Evolutionary conservation across 1,139 yeast genomes (phyloP).

Genomic region (Zygosaccharomyces pseudobailii): DNA sequence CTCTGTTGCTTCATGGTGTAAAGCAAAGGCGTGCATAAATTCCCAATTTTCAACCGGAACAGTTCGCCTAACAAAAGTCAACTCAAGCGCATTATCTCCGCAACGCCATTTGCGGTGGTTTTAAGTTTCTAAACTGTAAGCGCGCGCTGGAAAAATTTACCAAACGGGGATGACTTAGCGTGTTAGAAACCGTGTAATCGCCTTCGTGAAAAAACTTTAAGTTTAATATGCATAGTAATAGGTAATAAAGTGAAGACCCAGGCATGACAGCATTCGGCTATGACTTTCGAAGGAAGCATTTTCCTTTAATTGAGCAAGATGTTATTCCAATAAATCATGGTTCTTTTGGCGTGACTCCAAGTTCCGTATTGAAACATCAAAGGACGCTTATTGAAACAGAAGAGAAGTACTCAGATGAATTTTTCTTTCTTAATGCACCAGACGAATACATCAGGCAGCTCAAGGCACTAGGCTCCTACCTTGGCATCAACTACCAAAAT

Average conservation of each 20-base stretch:
- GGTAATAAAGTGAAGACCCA: not conserved
- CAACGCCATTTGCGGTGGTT: too few relatives aligned
- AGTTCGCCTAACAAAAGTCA: too few relatives aligned
- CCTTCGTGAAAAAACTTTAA: too few relatives aligned
- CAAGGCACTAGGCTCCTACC: constrained; percentile 14
- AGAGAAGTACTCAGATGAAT: constrained; percentile 22
- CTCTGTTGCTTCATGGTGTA: too few relatives aligned
- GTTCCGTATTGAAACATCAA: constrained; percentile 18
- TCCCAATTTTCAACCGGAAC: too few relatives aligned
- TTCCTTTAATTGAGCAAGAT: constrained; percentile 38
- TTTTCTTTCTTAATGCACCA: constrained; percentile 11
- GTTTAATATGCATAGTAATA: too few relatives aligned
- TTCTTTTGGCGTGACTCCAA: constrained; percentile 50
- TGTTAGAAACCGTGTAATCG: too few relatives aligned
- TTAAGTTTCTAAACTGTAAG: too few relatives aligned
- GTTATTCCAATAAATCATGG: constrained; percentile 50
- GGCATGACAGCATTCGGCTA: constrained; percentile 42
- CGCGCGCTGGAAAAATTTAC: too few relatives aligned
- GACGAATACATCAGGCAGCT: constrained; percentile 16
- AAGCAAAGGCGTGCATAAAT: too few relatives aligned
- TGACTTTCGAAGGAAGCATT: constrained; percentile 45
- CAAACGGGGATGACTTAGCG: too few relatives aligned
- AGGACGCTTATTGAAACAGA: constrained; percentile 13
- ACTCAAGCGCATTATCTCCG: too few relatives aligned
- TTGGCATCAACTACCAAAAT: constrained; percentile 17